Percentiles rank a stretch among this genome's conserved stretches.
These are phyloP conservation scores for Colletotrichum orchidophilum DNA, from an alignment of 2,329 filamentous ascomycete genomes.

Conservation along the genomic window DNA sequence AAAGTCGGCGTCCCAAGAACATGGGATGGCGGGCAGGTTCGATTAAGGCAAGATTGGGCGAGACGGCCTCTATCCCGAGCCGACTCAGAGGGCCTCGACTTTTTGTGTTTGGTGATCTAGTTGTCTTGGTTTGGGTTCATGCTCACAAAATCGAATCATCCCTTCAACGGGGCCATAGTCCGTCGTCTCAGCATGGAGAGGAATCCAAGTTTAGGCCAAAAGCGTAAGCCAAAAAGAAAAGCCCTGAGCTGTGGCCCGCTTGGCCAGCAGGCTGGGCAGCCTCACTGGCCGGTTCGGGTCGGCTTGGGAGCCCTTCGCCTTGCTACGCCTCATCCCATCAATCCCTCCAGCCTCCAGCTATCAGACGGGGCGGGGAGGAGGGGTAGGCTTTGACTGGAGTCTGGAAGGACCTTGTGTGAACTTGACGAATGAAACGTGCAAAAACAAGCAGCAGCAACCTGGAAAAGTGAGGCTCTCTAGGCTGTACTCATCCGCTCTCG, in stretches of 20 bases:
- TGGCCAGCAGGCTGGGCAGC: background rate
- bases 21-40: constrained; percentile 24
- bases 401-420: background rate
- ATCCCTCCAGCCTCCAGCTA: background rate
- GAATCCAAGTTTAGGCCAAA: background rate
- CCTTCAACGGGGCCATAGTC: constrained; percentile 1
- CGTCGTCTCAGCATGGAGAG: constrained; percentile 11
- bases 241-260: background rate
- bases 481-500: background rate
- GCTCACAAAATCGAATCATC: background rate
- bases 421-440: background rate
- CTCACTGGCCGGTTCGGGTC: background rate
- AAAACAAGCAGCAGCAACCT: background rate
- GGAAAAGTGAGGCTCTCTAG: background rate
- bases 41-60: constrained; percentile 20
- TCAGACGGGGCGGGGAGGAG: background rate
- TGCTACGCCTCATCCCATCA: background rate
- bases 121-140: background rate
- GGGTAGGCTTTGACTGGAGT: background rate
- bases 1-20: background rate
- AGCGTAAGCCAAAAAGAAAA: background rate
- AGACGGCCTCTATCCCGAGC: constrained; percentile 1
- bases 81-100: background rate
- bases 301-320: background rate
- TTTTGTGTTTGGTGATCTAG: background rate